Percentiles rank a stretch among this genome's conserved stretches.
Evolutionary conservation across 2,329 filamentous ascomycete genomes (phyloP).

Genomic region (Fragosphaeria purpurea): DNA sequence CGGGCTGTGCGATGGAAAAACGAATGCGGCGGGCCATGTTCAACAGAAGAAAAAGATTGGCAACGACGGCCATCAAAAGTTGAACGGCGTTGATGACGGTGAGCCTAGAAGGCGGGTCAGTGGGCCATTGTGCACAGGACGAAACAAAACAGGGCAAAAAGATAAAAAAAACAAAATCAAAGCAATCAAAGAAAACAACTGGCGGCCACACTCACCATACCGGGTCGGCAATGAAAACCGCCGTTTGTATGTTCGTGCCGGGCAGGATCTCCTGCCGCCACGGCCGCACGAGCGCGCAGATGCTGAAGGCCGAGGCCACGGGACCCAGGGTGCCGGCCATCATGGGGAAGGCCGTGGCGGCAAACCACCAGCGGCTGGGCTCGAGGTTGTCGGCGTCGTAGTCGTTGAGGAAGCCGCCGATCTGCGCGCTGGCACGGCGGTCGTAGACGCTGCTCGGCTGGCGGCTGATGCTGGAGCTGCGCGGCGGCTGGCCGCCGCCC

Average conservation of each 20-base stretch:
- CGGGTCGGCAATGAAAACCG: conserved; percentile 53
- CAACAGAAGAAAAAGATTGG: conserved; percentile 72
- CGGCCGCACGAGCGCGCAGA: conserved; percentile 70
- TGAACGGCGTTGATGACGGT: conserved; percentile 69
- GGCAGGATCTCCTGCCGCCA: conserved; percentile 57
- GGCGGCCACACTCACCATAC: conserved; percentile 42
- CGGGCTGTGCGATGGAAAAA: conserved; percentile 71
- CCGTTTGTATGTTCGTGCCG: conserved; percentile 36
- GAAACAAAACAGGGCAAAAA: too few relatives aligned
- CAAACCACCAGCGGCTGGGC: conserved; percentile 51
- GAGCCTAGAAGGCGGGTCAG: conserved; percentile 29
- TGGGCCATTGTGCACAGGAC: too few relatives aligned
- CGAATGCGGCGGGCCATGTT: conserved; percentile 77
- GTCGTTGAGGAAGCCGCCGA: neutral
- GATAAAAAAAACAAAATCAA: too few relatives aligned
- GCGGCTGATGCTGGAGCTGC: too few relatives aligned
- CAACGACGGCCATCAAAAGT: conserved; percentile 62
- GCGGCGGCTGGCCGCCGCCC: too few relatives aligned
- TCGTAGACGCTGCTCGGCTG: too few relatives aligned
- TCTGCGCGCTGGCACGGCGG: neutral
- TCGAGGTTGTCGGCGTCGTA: neutral
- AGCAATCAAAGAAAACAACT: too few relatives aligned
- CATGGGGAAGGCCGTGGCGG: conserved; percentile 60
- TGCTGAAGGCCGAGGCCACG: conserved; percentile 77
- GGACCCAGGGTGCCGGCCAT: conserved; percentile 77